Evolutionary conservation across 495 filamentous ascomycete species (phyloP).

Genomic region (Penicillium angulare): DNA sequence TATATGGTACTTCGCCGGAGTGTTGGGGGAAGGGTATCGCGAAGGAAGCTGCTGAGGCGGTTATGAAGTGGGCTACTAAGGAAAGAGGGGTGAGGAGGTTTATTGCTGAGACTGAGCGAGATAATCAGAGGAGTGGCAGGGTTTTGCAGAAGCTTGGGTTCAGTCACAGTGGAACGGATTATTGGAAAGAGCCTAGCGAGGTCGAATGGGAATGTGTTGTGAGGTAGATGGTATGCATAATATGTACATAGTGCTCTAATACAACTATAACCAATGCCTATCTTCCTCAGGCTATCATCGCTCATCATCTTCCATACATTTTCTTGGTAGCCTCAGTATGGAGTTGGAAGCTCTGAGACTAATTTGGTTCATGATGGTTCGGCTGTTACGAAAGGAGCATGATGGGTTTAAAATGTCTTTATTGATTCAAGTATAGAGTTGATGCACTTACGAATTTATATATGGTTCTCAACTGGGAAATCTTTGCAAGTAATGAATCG

Average conservation of each 20-base stretch:
- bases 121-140: constrained; percentile 19
- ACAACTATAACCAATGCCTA: no score
- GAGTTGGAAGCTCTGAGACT: no score
- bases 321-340: not conserved
- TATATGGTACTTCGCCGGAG: constrained; percentile 21
- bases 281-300: no score
- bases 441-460: no score
- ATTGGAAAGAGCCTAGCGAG: constrained; percentile 29
- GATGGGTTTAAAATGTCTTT: no score
- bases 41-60: constrained; percentile 19
- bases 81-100: constrained; percentile 23
- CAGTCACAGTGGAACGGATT: constrained; percentile 19
- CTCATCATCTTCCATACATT: not conserved
- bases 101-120: constrained; percentile 27
- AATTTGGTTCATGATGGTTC: not conserved
- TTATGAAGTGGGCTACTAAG: constrained; percentile 20
- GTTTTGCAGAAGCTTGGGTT: constrained; percentile 26
- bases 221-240: no score
- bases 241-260: no score
- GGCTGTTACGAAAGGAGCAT: no score
- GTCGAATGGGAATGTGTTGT: constrained; percentile 29
- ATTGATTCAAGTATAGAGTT: no score
- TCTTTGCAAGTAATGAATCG: no score
- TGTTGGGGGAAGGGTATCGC: constrained; percentile 23
- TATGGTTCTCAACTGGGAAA: no score